phyloP scores from a whole-genome alignment of 129 eudicot species.

The Pittosporum tobira region DNA sequence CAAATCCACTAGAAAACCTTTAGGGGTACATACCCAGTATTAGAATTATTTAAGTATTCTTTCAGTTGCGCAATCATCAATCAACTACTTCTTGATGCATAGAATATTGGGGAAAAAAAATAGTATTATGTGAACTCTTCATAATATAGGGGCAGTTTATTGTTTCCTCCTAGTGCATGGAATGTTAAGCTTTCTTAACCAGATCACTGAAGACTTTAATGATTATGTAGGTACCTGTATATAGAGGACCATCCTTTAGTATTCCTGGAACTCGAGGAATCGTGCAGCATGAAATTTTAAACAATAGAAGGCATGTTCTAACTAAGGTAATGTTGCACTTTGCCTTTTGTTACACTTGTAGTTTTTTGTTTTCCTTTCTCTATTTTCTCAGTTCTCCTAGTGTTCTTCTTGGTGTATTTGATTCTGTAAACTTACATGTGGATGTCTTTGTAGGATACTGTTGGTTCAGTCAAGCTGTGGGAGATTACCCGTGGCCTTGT shows the following conservation, averaged over 20 bases:
- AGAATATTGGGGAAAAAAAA: no score
- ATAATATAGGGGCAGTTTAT: neutral
- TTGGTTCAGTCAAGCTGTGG: conserved; percentile 90
- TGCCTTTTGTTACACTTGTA: neutral
- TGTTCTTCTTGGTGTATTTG: neutral
- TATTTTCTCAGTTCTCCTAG: neutral
- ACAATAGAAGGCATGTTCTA: conserved; percentile 78
- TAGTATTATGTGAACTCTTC: neutral
- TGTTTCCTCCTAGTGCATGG: neutral
- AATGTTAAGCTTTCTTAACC: neutral
- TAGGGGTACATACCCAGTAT: neutral
- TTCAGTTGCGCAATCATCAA: neutral
- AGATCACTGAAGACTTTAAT: conserved; percentile 7
- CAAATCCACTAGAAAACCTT: neutral
- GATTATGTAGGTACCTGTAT: conserved; percentile 66
- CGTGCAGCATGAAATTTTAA: conserved; percentile 90
- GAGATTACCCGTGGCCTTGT: conserved; percentile 85
- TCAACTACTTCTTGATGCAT: no score
- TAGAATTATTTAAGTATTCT: neutral
- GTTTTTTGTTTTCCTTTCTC: neutral
- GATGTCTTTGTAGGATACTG: conserved; percentile 59
- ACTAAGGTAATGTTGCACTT: conserved; percentile 56
- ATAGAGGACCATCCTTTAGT: conserved; percentile 64
- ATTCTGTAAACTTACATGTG: conserved; percentile 11
- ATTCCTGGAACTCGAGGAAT: conserved; percentile 83